phyloP scores from a whole-genome alignment of 1,284 basidiomycete genomes.

The Tilletia horrida region DNA sequence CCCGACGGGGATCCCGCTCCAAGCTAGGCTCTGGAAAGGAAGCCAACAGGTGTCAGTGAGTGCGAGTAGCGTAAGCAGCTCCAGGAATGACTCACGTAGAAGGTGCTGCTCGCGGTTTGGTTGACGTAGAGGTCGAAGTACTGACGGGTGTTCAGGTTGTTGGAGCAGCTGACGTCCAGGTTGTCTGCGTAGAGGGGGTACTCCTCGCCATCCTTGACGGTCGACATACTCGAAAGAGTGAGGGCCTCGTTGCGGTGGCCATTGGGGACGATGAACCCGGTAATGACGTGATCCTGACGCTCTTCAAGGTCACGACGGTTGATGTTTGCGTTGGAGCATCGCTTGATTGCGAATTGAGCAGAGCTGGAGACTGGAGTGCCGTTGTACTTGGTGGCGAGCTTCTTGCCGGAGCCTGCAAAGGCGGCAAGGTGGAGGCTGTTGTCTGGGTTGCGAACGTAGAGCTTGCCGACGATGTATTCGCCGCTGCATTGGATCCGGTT shows the following conservation, averaged over 20 bases:
- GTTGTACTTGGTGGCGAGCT: slow-evolving; percentile 7
- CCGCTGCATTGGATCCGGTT: not conserved
- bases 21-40: not conserved
- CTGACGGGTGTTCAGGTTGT: not conserved
- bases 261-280: not conserved
- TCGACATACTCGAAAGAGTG: not conserved
- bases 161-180: not conserved
- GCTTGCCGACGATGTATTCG: not conserved
- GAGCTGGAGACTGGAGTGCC: not conserved
- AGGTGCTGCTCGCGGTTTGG: not conserved
- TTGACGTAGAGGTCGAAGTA: slow-evolving; percentile 2
- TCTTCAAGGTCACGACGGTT: not conserved
- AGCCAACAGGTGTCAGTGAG: no score
- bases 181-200: not conserved
- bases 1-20: not conserved
- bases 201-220: not conserved
- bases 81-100: not conserved
- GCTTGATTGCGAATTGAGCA: not conserved
- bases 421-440: not conserved
- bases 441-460: slow-evolving; percentile 1
- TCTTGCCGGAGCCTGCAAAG: not conserved
- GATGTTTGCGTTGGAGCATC: not conserved
- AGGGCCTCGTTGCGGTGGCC: not conserved
- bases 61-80: no score
- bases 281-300: not conserved